A percentile compares a stretch with the other conserved stretches of the same genome.
Evolutionary conservation across 345 rosid genomes (phyloP).

Genomic region (Pseudoturritis turrita): DNA sequence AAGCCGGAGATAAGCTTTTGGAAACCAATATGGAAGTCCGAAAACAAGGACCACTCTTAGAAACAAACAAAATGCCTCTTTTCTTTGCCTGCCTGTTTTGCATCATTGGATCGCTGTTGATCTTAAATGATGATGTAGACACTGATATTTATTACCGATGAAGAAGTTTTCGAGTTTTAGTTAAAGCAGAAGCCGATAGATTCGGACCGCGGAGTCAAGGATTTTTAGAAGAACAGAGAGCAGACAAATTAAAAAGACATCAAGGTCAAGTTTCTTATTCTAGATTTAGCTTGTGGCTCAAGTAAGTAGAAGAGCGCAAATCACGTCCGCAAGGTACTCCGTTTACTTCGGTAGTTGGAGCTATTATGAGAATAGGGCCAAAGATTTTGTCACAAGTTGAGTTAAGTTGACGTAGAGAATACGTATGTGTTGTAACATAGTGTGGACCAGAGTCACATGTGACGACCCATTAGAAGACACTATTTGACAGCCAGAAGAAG

Average conservation of each 20-base stretch:
- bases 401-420: constrained; percentile 26
- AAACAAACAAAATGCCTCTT: constrained; percentile 32
- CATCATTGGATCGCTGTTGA: constrained; percentile 14
- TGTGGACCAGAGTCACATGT: constrained; percentile 35
- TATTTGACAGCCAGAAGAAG: constrained; percentile 24
- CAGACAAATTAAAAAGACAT: background rate
- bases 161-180: background rate
- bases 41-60: constrained; percentile 30
- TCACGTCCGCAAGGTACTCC: background rate
- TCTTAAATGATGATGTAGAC: constrained; percentile 17
- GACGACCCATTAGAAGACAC: constrained; percentile 30
- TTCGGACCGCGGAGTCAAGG: background rate
- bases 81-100: constrained; percentile 32
- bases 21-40: constrained; percentile 6
- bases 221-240: background rate
- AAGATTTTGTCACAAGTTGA: constrained; percentile 11
- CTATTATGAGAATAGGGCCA: background rate
- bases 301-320: constrained; percentile 8
- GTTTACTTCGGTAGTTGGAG: constrained; percentile 4
- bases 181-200: background rate
- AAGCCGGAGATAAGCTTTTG: constrained; percentile 35
- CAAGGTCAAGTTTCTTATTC: background rate
- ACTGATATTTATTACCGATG: background rate
- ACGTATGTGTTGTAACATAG: background rate
- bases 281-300: background rate